These are phyloP conservation scores for Cicer cuneatum DNA, from an alignment of 306 rosid genomes.

Conservation along the genomic window DNA sequence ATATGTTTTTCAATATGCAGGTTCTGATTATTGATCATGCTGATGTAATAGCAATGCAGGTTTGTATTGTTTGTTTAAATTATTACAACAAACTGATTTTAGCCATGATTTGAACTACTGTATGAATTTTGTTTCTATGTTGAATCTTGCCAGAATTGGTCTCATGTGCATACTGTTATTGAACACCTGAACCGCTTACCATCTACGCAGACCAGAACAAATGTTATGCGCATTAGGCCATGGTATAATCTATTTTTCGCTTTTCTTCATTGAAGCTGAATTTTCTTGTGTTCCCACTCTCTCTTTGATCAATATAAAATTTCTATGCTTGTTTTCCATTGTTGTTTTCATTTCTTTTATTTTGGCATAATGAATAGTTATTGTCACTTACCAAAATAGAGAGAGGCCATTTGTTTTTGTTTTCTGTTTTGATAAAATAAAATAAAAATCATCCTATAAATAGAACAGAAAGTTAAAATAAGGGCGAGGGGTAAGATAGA, in stretches of 20 bases:
- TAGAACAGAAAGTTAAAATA: slow-evolving; percentile 27
- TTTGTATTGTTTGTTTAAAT: slow-evolving; percentile 46
- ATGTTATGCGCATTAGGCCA: slow-evolving; percentile 85
- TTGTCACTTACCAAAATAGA: neutral
- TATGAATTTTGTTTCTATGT: slow-evolving; percentile 30
- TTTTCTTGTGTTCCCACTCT: neutral
- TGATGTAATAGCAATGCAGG: slow-evolving; percentile 95
- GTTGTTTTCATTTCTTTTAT: slow-evolving; percentile 4
- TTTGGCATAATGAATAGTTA: slow-evolving; percentile 26
- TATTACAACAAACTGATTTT: slow-evolving; percentile 36
- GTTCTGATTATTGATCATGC: slow-evolving; percentile 90
- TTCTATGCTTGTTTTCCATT: slow-evolving; percentile 24
- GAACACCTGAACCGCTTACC: slow-evolving; percentile 79
- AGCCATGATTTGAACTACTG: slow-evolving; percentile 29
- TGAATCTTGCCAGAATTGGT: slow-evolving; percentile 72
- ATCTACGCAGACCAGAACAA: slow-evolving; percentile 74
- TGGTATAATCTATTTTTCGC: slow-evolving; percentile 58
- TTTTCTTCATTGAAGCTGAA: slow-evolving; percentile 20
- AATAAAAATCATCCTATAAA: slow-evolving; percentile 1
- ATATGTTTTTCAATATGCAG: slow-evolving; percentile 54
- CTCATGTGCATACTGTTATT: slow-evolving; percentile 69
- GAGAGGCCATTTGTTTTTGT: neutral
- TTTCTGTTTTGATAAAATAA: neutral
- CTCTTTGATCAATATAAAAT: slow-evolving; percentile 24
- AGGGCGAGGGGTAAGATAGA: slow-evolving; percentile 14